Base-by-base conservation (phyloP, 768 basidiomycete species). In the Serendipita sp. region DNA sequence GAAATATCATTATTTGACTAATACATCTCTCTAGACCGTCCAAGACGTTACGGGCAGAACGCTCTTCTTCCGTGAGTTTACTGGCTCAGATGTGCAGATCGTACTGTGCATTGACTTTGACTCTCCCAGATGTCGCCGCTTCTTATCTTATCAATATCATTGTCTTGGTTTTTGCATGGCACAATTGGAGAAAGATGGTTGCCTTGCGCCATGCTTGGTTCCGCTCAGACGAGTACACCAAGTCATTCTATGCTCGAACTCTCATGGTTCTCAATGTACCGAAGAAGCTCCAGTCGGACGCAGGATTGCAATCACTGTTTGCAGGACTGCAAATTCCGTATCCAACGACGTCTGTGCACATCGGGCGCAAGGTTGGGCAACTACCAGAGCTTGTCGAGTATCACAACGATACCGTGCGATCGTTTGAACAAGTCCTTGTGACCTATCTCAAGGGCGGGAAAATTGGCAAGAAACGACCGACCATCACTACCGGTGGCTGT, bases 201-300 rank as follows among this genome's bases (percentile, higher is more conserved):
- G 75, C 74, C 44, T 82, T 99, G 1, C 86, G 95, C 2, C 79
- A 81, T 66, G 76, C 79, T 34, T 99, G 91, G 88, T 98, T 93
- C 77, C 69, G 76, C 45, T 74, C 73, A 2, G 70, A 72, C 13
- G 75, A 75, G 31, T 94, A 96, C 73, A 78, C 85, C 60, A 79
- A 86, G 65, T 87, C 88, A 1, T 96, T 98, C 78, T 93, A 96
- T 70, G 90, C 94, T 0, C 83, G 96, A 41, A 97, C 95, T 0
- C 80, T 99, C 61, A 83, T 90, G 71, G 79, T 38, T 14, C 82
- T 79, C 20, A 80, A 81, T 65, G 88, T 98, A 5, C 83, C 85
- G 22, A 89, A 83, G 75, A 85, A 85, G 69, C 76, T 78, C 65
- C 88, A 94, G 70, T 84, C 81, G 7, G 96, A 99, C 71, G 82